phyloP scores from a whole-genome alignment of 768 basidiomycete genomes.

The Boletus speciosus region DNA sequence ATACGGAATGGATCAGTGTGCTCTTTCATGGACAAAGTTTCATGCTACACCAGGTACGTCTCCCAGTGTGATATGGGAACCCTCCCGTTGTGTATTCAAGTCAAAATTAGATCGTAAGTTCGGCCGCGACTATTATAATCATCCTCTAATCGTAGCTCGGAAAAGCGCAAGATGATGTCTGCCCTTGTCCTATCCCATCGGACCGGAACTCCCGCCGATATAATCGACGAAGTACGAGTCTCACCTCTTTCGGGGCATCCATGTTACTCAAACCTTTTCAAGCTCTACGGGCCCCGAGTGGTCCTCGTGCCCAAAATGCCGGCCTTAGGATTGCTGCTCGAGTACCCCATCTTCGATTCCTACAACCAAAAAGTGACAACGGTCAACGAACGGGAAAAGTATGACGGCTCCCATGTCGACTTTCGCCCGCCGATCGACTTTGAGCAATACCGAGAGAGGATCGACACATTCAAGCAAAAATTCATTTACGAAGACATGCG shows the following conservation, averaged over 20 bases:
- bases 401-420: conserved; percentile 52
- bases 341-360: conserved; percentile 77
- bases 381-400: conserved; percentile 40
- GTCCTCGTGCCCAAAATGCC: conserved; percentile 96
- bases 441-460: conserved; percentile 57
- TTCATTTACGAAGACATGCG: conserved; percentile 88
- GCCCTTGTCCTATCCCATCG: conserved; percentile 76
- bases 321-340: conserved; percentile 86
- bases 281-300: conserved; percentile 74
- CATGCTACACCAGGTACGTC: conserved; percentile 94
- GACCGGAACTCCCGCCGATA: conserved; percentile 65
- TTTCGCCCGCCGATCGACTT: conserved; percentile 75
- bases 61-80: conserved; percentile 1
- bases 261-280: neutral
- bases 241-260: neutral
- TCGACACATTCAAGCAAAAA: conserved; percentile 79
- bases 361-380: conserved; percentile 61
- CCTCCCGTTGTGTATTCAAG: conserved; percentile 22
- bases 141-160: conserved; percentile 8
- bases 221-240: conserved; percentile 65
- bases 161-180: conserved; percentile 95
- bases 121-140: neutral
- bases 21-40: conserved; percentile 96
- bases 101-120: conserved; percentile 30
- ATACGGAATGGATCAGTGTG: conserved; percentile 93